phyloP scores from a whole-genome alignment of 2,329 filamentous ascomycete genomes.

The Magnaporthiopsis poae region DNA sequence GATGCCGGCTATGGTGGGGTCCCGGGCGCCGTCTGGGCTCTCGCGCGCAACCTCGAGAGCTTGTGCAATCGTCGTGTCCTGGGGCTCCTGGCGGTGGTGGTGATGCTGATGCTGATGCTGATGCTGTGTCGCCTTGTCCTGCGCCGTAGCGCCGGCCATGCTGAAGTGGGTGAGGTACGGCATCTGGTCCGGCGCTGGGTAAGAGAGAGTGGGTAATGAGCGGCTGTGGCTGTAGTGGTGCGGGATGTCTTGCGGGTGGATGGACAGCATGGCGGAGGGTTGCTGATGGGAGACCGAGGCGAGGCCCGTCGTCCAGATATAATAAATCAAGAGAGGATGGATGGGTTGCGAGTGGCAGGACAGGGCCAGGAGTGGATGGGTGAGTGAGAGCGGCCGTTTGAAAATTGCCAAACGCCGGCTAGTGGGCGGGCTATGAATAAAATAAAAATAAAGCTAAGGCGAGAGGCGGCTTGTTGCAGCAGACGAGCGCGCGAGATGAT shows the following conservation, averaged over 20 bases:
- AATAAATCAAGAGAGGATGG: not conserved
- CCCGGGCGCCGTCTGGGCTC: conserved; percentile 53
- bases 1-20: conserved; percentile 52
- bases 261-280: conserved; percentile 7
- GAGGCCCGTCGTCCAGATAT: not conserved
- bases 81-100: conserved; percentile 1
- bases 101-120: not conserved
- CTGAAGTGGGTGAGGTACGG: conserved; percentile 3
- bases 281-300: not conserved
- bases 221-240: conserved; percentile 5
- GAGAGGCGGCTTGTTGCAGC: no score
- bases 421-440: no score
- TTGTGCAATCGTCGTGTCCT: conserved; percentile 38
- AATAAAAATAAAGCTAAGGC: no score
- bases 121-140: not conserved
- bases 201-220: conserved; percentile 3
- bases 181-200: conserved; percentile 3
- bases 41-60: conserved; percentile 70
- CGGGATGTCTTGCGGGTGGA: conserved; percentile 6
- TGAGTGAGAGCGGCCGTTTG: no score
- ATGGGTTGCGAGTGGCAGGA: not conserved
- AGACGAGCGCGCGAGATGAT: no score
- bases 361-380: not conserved
- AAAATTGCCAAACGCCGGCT: no score
- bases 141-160: conserved; percentile 1